Evolutionary conservation across 208 protist genomes (phyloP).

Genomic region (Lotmaria passim): DNA sequence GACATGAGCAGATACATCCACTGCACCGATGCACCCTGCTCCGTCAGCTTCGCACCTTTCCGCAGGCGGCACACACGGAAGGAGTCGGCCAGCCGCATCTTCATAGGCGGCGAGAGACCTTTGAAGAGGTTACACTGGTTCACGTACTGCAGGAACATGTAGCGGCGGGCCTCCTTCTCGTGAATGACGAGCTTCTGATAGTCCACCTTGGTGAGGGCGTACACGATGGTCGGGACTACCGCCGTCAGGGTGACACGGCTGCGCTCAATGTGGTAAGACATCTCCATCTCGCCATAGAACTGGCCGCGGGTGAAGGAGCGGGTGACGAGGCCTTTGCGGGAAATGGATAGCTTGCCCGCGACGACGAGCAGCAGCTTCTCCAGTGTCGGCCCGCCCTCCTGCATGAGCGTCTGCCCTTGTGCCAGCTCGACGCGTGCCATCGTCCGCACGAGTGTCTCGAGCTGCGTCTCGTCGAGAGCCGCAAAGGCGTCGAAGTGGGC

Average conservation of each 20-base stretch:
- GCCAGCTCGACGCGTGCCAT: slow-evolving; percentile 50
- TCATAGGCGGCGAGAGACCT: slow-evolving; percentile 38
- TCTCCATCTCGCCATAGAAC: slow-evolving; percentile 64
- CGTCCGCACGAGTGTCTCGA: slow-evolving; percentile 59
- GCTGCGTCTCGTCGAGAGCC: slow-evolving; percentile 61
- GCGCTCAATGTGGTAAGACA: slow-evolving; percentile 45
- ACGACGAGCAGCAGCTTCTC: slow-evolving; percentile 58
- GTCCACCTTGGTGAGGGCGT: slow-evolving; percentile 47
- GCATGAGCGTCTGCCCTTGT: slow-evolving; percentile 47
- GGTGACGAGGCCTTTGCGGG: slow-evolving; percentile 40
- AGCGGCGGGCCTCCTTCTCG: slow-evolving; percentile 47
- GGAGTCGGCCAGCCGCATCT: slow-evolving; percentile 58
- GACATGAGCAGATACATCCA: slow-evolving; percentile 86
- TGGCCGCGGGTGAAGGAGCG: slow-evolving; percentile 35
- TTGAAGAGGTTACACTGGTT: slow-evolving; percentile 52
- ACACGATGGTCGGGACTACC: slow-evolving; percentile 44
- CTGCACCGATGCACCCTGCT: slow-evolving; percentile 56
- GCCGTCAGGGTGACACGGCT: slow-evolving; percentile 53
- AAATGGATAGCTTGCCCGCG: slow-evolving; percentile 49
- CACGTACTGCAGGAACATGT: slow-evolving; percentile 68
- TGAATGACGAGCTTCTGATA: slow-evolving; percentile 62
- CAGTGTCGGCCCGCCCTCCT: slow-evolving; percentile 42
- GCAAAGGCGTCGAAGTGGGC: slow-evolving; percentile 60
- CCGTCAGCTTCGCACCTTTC: slow-evolving; percentile 44
- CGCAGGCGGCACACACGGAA: slow-evolving; percentile 62